A percentile compares a stretch with the other conserved stretches of the same genome.
Evolutionary conservation across 2,329 filamentous ascomycete species (phyloP).

Genomic region (Xylariaceae sp.): DNA sequence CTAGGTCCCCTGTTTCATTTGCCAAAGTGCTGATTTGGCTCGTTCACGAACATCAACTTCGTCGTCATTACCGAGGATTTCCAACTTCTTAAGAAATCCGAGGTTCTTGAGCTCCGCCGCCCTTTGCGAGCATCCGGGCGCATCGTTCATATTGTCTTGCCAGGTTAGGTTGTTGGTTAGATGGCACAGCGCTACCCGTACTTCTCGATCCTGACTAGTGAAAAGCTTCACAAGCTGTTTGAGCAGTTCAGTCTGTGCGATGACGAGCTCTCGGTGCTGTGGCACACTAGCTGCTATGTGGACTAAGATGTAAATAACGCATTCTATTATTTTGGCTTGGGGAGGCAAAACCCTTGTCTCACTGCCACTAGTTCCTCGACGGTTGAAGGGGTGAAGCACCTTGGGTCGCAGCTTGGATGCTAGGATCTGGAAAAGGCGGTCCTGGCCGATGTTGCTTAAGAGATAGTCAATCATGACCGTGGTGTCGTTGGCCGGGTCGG

Average conservation of each 20-base stretch:
- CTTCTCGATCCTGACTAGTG: slow-evolving; percentile 64
- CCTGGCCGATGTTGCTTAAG: slow-evolving; percentile 69
- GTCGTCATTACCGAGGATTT: slow-evolving; percentile 59
- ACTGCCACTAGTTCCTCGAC: slow-evolving; percentile 32
- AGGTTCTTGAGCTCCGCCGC: slow-evolving; percentile 65
- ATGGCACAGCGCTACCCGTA: slow-evolving; percentile 78
- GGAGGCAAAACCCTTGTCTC: slow-evolving; percentile 53
- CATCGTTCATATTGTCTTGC: slow-evolving; percentile 69
- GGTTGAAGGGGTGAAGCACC: slow-evolving; percentile 50
- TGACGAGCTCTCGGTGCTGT: slow-evolving; percentile 71
- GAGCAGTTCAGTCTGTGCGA: slow-evolving; percentile 73
- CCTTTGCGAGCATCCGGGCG: slow-evolving; percentile 60
- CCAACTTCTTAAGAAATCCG: slow-evolving; percentile 66
- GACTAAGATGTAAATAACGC: slow-evolving; percentile 77
- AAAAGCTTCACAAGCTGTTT: slow-evolving; percentile 70
- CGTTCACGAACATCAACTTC: slow-evolving; percentile 82
- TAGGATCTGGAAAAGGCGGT: slow-evolving; percentile 76
- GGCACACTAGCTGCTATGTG: slow-evolving; percentile 83
- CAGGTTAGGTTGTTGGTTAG: slow-evolving; percentile 82
- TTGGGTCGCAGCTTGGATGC: slow-evolving; percentile 69
- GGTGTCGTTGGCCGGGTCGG: slow-evolving; percentile 49
- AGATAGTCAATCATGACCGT: slow-evolving; percentile 81
- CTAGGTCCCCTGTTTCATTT: slow-evolving; percentile 53
- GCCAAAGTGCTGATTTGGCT: slow-evolving; percentile 73
- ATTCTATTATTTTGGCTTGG: slow-evolving; percentile 67